Evolutionary conservation across 305 asterid species (phyloP).

Genomic region (Fraxinus sp.): DNA sequence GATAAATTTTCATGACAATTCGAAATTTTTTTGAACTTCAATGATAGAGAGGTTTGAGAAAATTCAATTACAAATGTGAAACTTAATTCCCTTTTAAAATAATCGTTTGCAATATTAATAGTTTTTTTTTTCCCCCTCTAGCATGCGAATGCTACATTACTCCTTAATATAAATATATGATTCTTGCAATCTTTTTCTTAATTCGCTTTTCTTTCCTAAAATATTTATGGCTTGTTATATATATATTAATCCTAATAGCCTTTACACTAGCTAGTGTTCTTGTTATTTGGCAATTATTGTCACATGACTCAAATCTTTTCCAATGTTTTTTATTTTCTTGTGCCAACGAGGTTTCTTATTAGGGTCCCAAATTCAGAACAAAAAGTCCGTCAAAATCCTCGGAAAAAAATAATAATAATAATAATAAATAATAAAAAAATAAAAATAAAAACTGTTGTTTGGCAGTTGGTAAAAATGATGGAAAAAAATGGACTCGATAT

Average conservation of each 20-base stretch:
- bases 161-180: not conserved
- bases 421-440: too few species aligned
- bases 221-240: not conserved
- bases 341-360: not conserved
- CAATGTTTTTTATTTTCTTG: not conserved
- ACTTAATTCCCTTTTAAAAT: not conserved
- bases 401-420: not conserved
- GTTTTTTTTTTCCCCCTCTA: not conserved
- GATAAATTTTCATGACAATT: not conserved
- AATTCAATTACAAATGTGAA: not conserved
- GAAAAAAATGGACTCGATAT: constrained; percentile 7
- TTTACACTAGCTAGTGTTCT: constrained; percentile 7
- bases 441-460: not conserved
- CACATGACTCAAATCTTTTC: constrained; percentile 14
- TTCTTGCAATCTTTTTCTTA: not conserved
- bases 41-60: not conserved
- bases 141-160: not conserved
- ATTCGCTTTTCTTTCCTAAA: not conserved
- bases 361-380: not conserved
- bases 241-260: not conserved
- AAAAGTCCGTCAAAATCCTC: constrained; percentile 12
- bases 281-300: constrained; percentile 38
- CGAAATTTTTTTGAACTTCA: not conserved
- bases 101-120: not conserved
- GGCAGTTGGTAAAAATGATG: constrained; percentile 25